Base-by-base conservation (phyloP, 805 yeast genomes). In the Hanseniaspora vineae region DNA sequence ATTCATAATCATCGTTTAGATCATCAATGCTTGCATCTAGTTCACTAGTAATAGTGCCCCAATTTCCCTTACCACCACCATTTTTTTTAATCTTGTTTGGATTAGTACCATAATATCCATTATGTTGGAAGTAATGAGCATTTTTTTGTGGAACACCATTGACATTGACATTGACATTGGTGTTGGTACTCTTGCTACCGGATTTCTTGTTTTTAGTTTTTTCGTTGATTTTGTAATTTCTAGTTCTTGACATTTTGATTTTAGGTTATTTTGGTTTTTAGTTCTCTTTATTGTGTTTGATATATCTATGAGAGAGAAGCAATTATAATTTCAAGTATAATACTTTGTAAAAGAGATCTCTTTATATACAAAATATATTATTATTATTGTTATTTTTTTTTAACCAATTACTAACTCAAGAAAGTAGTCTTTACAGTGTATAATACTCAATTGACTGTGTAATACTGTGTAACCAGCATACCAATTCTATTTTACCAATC, bases 1-100 rank as follows among this genome's bases (percentile, higher is more conserved):
- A 23, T 5, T 81, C 84, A 17, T 72, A 66, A 46, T 75, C 77
- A 50, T 76, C 72, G n/a, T n/a, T n/a, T 51, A 84, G 61, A 52
- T 78, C 84, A 44, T 77, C 76, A 46, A 81, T 61, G 57, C 86
- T 95, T 55, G 84, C 95, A 31, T 88, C 90, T 9, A 78, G 73
- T 50, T 71, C 68, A 42, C 29, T 23, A 5, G 29, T 23, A 23
- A 23, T 23, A 23, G 29, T 23, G 29, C 97, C 97, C 95, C 96
- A 86, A 59, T 87, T 87, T 54, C 80, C 81, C 56, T 78, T 80
- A 44, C 97, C 97, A 33, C 81, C 82, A 45, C 97, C 97, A 50
- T 74, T 73, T 62, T 84, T 86, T 75, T 86, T 86, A 49, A 83
- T 76, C 57, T 78, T 76, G 59, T 78, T 79, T 48, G 96, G 95